Evolutionary conservation across 2,329 filamentous ascomycete species (phyloP).

Genomic region (Fusarium sambucinum): DNA sequence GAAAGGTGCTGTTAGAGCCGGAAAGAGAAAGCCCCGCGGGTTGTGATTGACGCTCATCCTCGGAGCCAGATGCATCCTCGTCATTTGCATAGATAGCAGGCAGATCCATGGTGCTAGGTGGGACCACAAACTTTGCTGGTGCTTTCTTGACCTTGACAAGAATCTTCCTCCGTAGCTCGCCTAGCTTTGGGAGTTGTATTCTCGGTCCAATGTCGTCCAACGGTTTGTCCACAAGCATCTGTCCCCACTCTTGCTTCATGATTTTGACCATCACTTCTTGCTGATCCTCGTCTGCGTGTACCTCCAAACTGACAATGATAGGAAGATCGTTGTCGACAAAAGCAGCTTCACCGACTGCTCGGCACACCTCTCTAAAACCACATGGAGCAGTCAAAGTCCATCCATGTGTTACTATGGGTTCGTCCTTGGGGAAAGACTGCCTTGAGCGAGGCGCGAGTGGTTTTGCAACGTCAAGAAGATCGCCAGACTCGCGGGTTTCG

Average conservation of each 20-base stretch:
- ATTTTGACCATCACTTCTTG: constrained; percentile 94
- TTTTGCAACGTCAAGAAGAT: constrained; percentile 51
- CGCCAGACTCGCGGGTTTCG: constrained; percentile 52
- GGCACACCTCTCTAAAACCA: constrained; percentile 87
- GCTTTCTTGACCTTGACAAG: constrained; percentile 82
- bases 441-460: constrained; percentile 43
- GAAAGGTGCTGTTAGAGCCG: constrained; percentile 18
- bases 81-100: constrained; percentile 49
- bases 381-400: constrained; percentile 89
- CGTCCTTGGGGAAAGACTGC: constrained; percentile 58
- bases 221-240: constrained; percentile 73
- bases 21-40: constrained; percentile 28
- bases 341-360: constrained; percentile 80
- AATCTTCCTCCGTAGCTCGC: constrained; percentile 82
- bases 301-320: constrained; percentile 91
- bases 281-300: constrained; percentile 84
- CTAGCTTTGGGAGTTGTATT: constrained; percentile 74
- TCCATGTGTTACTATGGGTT: constrained; percentile 85
- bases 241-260: constrained; percentile 89
- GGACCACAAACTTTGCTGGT: constrained; percentile 51
- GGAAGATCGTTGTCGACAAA: constrained; percentile 83
- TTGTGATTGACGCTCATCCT: constrained; percentile 56
- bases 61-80: constrained; percentile 58
- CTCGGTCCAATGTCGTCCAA: constrained; percentile 64
- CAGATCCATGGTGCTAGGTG: constrained; percentile 51